Conservation (phyloP, 2,329 filamentous ascomycete species). For the Stemphylium lycopersici region DNA sequence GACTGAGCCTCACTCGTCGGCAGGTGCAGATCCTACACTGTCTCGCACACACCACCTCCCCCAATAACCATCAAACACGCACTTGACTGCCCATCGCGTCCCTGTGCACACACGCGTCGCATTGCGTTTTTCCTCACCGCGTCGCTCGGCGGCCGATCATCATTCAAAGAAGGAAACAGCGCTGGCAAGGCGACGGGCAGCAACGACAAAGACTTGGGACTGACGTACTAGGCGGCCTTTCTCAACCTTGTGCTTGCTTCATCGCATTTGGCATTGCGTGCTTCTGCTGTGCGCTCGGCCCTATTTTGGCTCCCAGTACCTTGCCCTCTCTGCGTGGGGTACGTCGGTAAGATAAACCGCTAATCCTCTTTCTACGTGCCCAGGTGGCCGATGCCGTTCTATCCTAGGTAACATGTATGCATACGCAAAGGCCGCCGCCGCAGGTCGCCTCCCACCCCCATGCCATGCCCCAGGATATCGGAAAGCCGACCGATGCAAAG, state of each 20-base stretch:
- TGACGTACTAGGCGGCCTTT: neutral
- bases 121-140: constrained; percentile 1
- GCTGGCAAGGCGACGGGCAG: neutral
- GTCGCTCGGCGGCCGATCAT: neutral
- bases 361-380: no score
- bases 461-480: neutral
- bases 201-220: neutral
- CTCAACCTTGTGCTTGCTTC: neutral
- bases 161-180: neutral
- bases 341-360: neutral
- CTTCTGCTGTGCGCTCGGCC: neutral
- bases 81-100: neutral
- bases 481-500: neutral
- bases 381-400: neutral
- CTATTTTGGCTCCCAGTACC: neutral
- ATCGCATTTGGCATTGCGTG: neutral
- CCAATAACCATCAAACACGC: constrained; percentile 6
- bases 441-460: neutral
- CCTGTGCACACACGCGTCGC: constrained; percentile 5
- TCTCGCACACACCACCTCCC: neutral
- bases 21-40: neutral
- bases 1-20: no score
- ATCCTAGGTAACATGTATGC: neutral
- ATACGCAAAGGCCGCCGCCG: neutral
- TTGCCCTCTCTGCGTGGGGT: neutral